These are phyloP conservation scores for Globisporangium alternatum DNA, from an alignment of 352 stramenopile genomes.

Conservation along the genomic window DNA sequence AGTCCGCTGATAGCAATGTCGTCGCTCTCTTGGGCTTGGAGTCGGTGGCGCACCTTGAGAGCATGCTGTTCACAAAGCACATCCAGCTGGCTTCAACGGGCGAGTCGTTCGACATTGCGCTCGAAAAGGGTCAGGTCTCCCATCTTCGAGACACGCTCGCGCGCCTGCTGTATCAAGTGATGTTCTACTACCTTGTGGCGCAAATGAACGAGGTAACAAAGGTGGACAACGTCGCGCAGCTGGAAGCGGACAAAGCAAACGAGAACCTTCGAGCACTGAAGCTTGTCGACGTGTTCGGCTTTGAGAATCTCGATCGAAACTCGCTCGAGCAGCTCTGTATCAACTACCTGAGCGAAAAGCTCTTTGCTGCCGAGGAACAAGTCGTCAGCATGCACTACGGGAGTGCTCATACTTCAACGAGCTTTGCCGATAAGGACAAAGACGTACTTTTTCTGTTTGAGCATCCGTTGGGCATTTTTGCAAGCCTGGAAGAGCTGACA, in stretches of 20 bases:
- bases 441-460: constrained; percentile 47
- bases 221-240: constrained; percentile 9
- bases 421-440: constrained; percentile 1
- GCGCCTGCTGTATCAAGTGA: constrained; percentile 52
- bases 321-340: constrained; percentile 80
- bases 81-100: constrained; percentile 43
- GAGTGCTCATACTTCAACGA: not conserved
- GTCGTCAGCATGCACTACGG: constrained; percentile 12
- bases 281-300: constrained; percentile 77
- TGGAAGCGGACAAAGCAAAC: not conserved
- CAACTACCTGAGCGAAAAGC: constrained; percentile 82
- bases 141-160: constrained; percentile 56
- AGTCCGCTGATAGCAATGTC: constrained; percentile 23
- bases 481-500: constrained; percentile 67
- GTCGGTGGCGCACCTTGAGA: constrained; percentile 26
- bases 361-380: constrained; percentile 42
- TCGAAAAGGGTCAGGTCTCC: constrained; percentile 43
- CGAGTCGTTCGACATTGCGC: constrained; percentile 49
- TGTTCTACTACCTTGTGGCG: constrained; percentile 43
- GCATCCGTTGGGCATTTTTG: constrained; percentile 53
- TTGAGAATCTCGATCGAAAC: constrained; percentile 64
- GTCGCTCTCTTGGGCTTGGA: constrained; percentile 33
- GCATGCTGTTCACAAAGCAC: constrained; percentile 48
- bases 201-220: constrained; percentile 49
- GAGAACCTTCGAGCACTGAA: constrained; percentile 26